Base-by-base conservation (phyloP, 352 stramenopile species). In the Saprolegnia parasitica region DNA sequence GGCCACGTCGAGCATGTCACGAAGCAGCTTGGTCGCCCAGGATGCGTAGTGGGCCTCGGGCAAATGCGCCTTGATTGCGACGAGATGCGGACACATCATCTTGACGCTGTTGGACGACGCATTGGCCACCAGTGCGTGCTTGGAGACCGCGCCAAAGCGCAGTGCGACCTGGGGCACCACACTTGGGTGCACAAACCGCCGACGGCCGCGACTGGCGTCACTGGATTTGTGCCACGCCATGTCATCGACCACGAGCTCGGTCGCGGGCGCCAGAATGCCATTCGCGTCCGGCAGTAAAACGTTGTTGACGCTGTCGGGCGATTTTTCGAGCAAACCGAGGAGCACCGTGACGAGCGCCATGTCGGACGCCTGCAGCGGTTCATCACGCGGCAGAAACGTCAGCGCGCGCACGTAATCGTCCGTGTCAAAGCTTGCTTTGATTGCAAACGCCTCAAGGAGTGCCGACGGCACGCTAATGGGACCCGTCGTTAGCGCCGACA, bases 161-260 rank as follows among this genome's bases (percentile, higher is more conserved):
- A 79, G 61, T 10, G 85, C 83, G 40, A 89, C 76, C 15, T 74
- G 72, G 52, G 76, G 74, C 0, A 78, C 52, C 3, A 93, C 71
- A 21, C 76, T 74, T 13, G 74, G 79, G 23, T 67, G 81, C n/a
- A 89, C 83, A 68, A 91, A 90, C 21, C 46, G 71, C 32, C 65
- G 75, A 24, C 80, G 81, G 21, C 77, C 77, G 11, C 85, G 80
- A 73, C 78, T 71, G n/a, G n/a, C n/a, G 50, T 81, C 76, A 63
- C 73, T 73, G 24, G 82, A 86, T 72, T 88, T 76, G 32, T 90
- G 79, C 85, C 85, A 93, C 55, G 85, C 72, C 85, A 93, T 93
- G 61, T 93, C 85, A 35, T 93, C 85, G 65, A 81, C 87, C 0
- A 74, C 79, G 26, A 93, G 62, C 23, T 78, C 65, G 10, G 71